Evolutionary conservation across 345 rosid genomes (phyloP), one percentile per base, ranked within the genome.

Genomic region (Populus simonii): DNA sequence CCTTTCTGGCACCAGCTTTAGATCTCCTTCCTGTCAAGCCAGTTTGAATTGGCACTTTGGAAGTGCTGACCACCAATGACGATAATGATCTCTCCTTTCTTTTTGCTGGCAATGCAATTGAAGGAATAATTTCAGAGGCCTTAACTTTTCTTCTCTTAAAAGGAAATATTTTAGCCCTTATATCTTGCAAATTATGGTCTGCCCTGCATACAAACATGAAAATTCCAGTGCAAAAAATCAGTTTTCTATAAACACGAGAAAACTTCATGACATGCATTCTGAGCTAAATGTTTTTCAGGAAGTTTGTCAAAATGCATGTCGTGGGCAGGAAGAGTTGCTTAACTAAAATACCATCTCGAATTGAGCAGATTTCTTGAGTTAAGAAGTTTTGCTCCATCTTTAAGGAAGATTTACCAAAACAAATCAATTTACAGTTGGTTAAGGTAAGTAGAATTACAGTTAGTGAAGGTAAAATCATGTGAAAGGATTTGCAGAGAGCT

Each of bases 1-100:
- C 83, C 85, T 89, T 94, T 76, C 92, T 89, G 51, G 84, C 68
- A 41, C 82, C 61, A 80, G 89, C 76, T 85, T 89, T 92, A 70
- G 92, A 86, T 88, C 97, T 89, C 87, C 88, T 91, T 35, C 95
- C 93, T 18, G 97, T 89, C 80, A 88, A 82, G 74, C 88, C 85
- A 85, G 87, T 74, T 84, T 89, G 91, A 53, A 88, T 78, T 80
- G 91, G 89, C 65, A 89, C 92, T 81, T 88, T 89, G 57, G 98
- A 97, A 78, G 94, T 82, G 77, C 85, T 89, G 71, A 96, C 97
- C 57, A 92, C 99, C 90, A 96, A 84, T 23, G 96, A 91, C 35
- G 98, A 92, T 80, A 96, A 89, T 49, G 99, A 96, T 84, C 98
- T 89, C 85, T 96, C 99, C 83, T 96, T 96, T 84, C 98, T 92